Evolutionary conservation across 352 stramenopile genomes (phyloP).

Genomic region (Phytopythium delawarense): DNA sequence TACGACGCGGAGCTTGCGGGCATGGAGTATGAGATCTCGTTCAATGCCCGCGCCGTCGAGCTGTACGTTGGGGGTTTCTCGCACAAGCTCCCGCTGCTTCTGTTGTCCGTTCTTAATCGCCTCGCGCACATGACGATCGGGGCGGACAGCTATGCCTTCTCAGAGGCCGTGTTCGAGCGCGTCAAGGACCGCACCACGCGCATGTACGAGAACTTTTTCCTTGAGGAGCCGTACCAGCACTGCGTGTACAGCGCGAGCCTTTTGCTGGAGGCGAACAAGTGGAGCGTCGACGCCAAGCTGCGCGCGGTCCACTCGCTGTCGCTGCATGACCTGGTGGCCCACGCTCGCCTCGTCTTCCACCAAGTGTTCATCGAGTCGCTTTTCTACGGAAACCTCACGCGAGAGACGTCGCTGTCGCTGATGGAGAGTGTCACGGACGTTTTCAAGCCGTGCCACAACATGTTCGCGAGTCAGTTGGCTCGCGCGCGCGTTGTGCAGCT

Average conservation of each 20-base stretch:
- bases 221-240: constrained; percentile 91
- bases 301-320: constrained; percentile 56
- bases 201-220: constrained; percentile 86
- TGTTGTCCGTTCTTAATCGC: constrained; percentile 63
- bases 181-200: constrained; percentile 83
- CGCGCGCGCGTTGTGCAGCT: constrained; percentile 64
- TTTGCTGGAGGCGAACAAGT: constrained; percentile 71
- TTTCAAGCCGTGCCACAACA: constrained; percentile 13
- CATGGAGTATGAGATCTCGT: constrained; percentile 73
- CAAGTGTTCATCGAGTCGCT: constrained; percentile 69
- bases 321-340: constrained; percentile 40
- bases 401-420: constrained; percentile 17
- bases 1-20: constrained; percentile 75
- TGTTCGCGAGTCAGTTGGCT: constrained; percentile 40
- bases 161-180: constrained; percentile 68
- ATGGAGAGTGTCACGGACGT: constrained; percentile 43
- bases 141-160: constrained; percentile 43
- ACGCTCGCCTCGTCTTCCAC: constrained; percentile 58
- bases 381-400: constrained; percentile 67
- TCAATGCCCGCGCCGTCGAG: constrained; percentile 65
- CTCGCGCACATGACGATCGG: constrained; percentile 36
- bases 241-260: constrained; percentile 74
- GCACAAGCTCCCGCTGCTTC: constrained; percentile 84
- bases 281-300: constrained; percentile 86
- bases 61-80: constrained; percentile 86